Conservation (phyloP, 257 asterid species). For the Cynanchum wilfordii region DNA sequence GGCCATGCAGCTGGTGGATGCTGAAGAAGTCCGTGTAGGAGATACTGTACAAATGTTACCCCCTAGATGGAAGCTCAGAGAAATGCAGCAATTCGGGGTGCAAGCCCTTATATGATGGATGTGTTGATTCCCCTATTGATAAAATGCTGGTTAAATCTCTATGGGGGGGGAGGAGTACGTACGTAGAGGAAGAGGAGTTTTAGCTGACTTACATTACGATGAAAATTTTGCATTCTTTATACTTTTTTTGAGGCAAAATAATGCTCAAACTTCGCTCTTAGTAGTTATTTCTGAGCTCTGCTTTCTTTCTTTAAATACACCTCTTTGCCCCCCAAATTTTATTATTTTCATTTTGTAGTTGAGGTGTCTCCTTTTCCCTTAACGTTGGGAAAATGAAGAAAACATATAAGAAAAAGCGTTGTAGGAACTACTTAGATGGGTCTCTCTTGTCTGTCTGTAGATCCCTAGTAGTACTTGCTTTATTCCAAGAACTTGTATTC, state of each 20-base stretch:
- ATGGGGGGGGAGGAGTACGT: no score
- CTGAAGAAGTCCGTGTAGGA: conserved; percentile 70
- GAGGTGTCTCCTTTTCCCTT: not conserved
- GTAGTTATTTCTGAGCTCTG: not conserved
- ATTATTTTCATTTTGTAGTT: not conserved
- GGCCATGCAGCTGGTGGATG: conserved; percentile 93
- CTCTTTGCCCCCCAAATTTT: not conserved
- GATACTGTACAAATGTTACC: conserved; percentile 25
- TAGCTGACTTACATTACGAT: not conserved
- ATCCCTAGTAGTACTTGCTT: not conserved
- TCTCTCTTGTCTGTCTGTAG: no score
- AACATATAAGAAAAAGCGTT: no score
- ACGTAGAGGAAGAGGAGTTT: not conserved
- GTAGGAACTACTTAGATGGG: not conserved
- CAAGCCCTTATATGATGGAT: conserved; percentile 65
- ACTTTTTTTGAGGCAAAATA: not conserved
- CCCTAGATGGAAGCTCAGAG: conserved; percentile 90
- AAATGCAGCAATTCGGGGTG: conserved; percentile 86
- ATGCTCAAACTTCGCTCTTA: not conserved
- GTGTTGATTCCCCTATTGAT: not conserved
- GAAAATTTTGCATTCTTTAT: conserved; percentile 8
- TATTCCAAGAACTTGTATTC: not conserved
- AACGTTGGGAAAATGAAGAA: not conserved
- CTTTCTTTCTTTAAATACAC: not conserved
- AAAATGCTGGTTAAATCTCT: not conserved